These are phyloP conservation scores for Closterium sp. DNA, from an alignment of 139 green algal species.

Conservation along the genomic window DNA sequence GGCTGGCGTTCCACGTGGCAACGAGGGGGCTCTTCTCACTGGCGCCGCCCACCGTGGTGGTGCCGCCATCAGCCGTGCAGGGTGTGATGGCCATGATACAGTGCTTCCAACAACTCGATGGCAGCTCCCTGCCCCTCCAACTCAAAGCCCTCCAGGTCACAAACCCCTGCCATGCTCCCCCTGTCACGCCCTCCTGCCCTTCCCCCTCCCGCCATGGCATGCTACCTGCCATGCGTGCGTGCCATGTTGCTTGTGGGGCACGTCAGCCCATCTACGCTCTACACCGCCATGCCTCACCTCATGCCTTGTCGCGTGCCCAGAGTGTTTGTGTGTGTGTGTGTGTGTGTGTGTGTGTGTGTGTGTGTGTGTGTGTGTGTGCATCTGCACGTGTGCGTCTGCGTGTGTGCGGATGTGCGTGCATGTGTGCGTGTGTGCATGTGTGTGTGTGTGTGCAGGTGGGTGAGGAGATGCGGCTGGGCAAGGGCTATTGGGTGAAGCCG, in stretches of 20 bases:
- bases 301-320: no score
- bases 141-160: slow-evolving; percentile 6
- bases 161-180: background rate
- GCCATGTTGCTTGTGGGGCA: background rate
- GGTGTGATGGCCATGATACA: slow-evolving; percentile 28
- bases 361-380: no score
- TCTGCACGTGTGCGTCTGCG: no score
- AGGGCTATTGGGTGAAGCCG: slow-evolving; percentile 48
- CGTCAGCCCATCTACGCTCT: no score
- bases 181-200: background rate
- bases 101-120: slow-evolving; percentile 39
- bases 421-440: no score
- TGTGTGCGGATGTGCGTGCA: no score
- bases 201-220: no score
- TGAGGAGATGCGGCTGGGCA: slow-evolving; percentile 8
- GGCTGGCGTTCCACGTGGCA: slow-evolving; percentile 54
- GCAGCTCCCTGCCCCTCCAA: slow-evolving; percentile 23
- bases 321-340: background rate
- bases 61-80: slow-evolving; percentile 35
- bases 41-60: slow-evolving; percentile 53
- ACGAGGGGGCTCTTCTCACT: slow-evolving; percentile 51
- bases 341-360: no score
- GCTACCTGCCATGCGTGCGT: no score
- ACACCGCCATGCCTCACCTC: no score
- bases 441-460: slow-evolving; percentile 1